Evolutionary conservation across 169 alveolate species (phyloP).

Genomic region (Plasmodium adleri): DNA sequence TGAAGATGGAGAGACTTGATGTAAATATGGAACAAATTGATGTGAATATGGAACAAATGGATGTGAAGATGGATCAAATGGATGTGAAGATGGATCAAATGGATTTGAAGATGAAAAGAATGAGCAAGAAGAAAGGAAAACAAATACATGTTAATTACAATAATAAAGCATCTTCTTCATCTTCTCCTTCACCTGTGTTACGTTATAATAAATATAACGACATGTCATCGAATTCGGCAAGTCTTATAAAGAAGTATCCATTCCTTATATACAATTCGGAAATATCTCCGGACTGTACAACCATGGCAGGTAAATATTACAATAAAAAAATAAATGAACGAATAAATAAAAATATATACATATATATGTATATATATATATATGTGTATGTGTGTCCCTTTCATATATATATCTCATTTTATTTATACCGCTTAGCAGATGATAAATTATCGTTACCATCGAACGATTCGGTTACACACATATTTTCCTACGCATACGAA

Average conservation of each 20-base stretch:
- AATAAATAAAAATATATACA: background rate
- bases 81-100: too few species aligned
- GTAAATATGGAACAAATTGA: too few species aligned
- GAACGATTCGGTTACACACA: slow-evolving; percentile 23
- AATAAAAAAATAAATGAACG: background rate
- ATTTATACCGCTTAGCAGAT: slow-evolving; percentile 4
- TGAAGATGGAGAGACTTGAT: too few species aligned
- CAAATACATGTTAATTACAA: slow-evolving; percentile 13
- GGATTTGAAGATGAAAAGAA: too few species aligned
- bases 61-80: too few species aligned
- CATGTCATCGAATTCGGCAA: background rate
- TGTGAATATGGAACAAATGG: too few species aligned
- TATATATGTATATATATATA: background rate
- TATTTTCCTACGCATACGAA: slow-evolving; percentile 60
- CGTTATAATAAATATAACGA: background rate
- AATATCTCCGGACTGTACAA: slow-evolving; percentile 44
- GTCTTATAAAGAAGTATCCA: slow-evolving; percentile 23
- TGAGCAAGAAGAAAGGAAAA: too few species aligned
- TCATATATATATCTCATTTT: background rate
- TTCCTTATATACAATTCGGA: slow-evolving; percentile 34
- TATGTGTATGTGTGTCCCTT: background rate
- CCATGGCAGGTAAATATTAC: slow-evolving; percentile 25
- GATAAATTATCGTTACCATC: slow-evolving; percentile 36
- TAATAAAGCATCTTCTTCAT: slow-evolving; percentile 14
- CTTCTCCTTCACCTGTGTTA: background rate